Evolutionary conservation across 2,329 filamentous ascomycete species (phyloP).

Genomic region (Aspergillus ochraceus): DNA sequence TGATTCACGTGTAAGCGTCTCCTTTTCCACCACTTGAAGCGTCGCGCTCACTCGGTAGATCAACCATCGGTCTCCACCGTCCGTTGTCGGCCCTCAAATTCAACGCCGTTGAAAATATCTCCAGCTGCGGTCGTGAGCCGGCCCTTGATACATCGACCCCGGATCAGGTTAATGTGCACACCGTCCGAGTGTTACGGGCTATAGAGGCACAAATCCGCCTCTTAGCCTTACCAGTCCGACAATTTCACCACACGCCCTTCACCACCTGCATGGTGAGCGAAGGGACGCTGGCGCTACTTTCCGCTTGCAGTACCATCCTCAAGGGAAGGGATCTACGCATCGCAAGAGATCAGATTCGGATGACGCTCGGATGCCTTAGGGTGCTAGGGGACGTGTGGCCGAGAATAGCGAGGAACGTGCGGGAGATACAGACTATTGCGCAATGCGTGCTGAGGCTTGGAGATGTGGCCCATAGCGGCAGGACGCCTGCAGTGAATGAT

Average conservation of each 20-base stretch:
- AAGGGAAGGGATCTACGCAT: slow-evolving; percentile 32
- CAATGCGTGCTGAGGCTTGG: slow-evolving; percentile 28
- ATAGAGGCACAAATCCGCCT: slow-evolving; percentile 43
- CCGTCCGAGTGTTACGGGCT: slow-evolving; percentile 38
- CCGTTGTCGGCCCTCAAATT: slow-evolving; percentile 43
- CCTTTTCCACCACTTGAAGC: background rate
- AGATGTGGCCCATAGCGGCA: background rate
- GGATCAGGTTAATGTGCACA: slow-evolving; percentile 40
- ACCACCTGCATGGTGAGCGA: slow-evolving; percentile 44
- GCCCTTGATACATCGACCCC: slow-evolving; percentile 14
- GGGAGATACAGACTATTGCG: slow-evolving; percentile 44
- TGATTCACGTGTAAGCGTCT: slow-evolving; percentile 49
- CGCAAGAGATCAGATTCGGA: slow-evolving; percentile 44
- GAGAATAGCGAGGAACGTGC: slow-evolving; percentile 35
- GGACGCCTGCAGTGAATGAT: background rate
- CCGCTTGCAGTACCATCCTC: slow-evolving; percentile 41
- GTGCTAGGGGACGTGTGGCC: slow-evolving; percentile 41
- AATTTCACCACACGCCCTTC: slow-evolving; percentile 43
- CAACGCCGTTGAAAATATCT: slow-evolving; percentile 40
- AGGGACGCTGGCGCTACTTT: slow-evolving; percentile 34
- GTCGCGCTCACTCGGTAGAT: slow-evolving; percentile 23
- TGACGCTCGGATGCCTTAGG: slow-evolving; percentile 45
- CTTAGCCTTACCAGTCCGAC: slow-evolving; percentile 35
- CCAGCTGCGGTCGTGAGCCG: slow-evolving; percentile 35
- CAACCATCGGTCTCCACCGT: slow-evolving; percentile 39